A percentile compares a stretch with the other conserved stretches of the same genome.
Evolutionary conservation across 768 basidiomycete genomes (phyloP).

Genomic region (Pilatotrama ljubarskyi): DNA sequence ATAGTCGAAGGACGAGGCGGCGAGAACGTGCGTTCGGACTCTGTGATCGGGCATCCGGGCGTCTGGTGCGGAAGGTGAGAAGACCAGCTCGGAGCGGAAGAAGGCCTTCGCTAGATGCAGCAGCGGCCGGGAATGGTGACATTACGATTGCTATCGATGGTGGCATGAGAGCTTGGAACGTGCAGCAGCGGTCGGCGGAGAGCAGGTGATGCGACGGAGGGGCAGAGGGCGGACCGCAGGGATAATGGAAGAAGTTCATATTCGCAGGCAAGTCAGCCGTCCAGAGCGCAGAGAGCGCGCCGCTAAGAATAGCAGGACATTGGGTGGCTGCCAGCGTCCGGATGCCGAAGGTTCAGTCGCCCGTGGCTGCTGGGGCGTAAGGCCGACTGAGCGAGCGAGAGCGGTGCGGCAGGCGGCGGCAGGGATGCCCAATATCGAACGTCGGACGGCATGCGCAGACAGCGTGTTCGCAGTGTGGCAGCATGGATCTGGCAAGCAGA

Average conservation of each 20-base stretch:
- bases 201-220: slow-evolving; percentile 14
- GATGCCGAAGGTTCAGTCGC: slow-evolving; percentile 12
- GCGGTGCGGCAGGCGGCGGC: background rate
- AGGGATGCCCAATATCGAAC: background rate
- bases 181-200: background rate
- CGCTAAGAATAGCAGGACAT: background rate
- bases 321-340: background rate
- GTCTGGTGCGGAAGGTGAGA: background rate
- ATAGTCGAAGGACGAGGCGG: background rate
- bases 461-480: slow-evolving; percentile 6
- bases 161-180: slow-evolving; percentile 1
- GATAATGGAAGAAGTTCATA: slow-evolving; percentile 9
- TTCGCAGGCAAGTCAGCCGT: slow-evolving; percentile 7
- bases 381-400: background rate
- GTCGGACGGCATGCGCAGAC: background rate
- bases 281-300: background rate
- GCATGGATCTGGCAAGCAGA: slow-evolving; percentile 8
- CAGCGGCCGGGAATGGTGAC: slow-evolving; percentile 4
- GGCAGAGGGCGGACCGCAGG: background rate
- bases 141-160: slow-evolving; percentile 14
- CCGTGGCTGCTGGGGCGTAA: background rate
- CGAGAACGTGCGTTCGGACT: background rate
- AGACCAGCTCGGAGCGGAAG: slow-evolving; percentile 2
- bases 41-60: background rate
- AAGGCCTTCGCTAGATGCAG: background rate